phyloP scores from a whole-genome alignment of 768 basidiomycete species.

The Rhodotorula toruloides region DNA sequence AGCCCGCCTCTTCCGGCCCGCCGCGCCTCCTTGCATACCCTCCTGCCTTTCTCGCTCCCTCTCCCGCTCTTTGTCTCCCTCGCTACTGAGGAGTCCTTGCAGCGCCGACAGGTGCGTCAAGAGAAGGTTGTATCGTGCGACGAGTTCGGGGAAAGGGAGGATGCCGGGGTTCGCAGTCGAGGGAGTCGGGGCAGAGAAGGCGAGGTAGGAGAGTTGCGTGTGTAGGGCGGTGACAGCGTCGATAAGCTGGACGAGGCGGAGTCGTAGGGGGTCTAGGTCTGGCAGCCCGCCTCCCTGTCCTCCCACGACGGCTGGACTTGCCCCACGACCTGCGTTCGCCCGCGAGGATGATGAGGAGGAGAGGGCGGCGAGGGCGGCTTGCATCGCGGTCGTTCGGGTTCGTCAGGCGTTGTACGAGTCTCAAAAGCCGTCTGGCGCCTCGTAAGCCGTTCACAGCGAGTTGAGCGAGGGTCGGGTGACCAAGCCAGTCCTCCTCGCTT shows the following conservation, averaged over 20 bases:
- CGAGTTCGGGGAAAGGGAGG: conserved; percentile 23
- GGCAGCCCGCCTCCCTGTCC: not conserved
- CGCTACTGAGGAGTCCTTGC: conserved; percentile 1
- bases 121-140: conserved; percentile 22
- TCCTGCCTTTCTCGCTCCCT: conserved; percentile 6
- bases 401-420: not conserved
- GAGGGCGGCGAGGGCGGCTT: conserved; percentile 4
- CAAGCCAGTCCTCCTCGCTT: too few species aligned
- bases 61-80: conserved; percentile 13
- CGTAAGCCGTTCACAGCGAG: not conserved
- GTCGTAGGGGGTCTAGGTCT: conserved; percentile 29
- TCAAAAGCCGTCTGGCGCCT: not conserved
- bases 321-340: too few species aligned
- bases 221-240: conserved; percentile 25
- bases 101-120: conserved; percentile 19
- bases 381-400: not conserved
- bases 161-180: conserved; percentile 12
- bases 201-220: conserved; percentile 22
- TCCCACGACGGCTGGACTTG: not conserved
- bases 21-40: not conserved
- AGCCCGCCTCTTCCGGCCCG: not conserved
- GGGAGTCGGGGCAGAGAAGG: conserved; percentile 10
- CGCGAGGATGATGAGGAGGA: not conserved
- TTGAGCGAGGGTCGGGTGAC: too few species aligned
- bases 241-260: conserved; percentile 34